A percentile compares a stretch with the other conserved stretches of the same genome.
These are phyloP conservation scores for Penicillium lagena DNA, from an alignment of 495 filamentous ascomycete species.

Conservation along the genomic window DNA sequence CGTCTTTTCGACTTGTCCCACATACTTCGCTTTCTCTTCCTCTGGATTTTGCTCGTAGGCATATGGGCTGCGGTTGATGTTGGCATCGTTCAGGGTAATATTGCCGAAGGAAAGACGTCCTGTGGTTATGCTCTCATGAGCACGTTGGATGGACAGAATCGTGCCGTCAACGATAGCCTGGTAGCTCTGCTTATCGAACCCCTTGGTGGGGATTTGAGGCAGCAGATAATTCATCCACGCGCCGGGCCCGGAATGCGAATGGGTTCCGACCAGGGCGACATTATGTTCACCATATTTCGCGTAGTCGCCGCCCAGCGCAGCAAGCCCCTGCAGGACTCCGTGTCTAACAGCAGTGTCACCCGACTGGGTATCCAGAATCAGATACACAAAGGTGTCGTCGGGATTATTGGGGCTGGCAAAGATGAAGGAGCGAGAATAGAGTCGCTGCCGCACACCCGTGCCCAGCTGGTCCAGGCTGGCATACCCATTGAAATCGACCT, in stretches of 20 bases:
- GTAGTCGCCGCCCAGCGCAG: constrained; percentile 60
- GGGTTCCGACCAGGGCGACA: constrained; percentile 85
- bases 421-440: constrained; percentile 90
- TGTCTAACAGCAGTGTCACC: constrained; percentile 88
- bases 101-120: constrained; percentile 69
- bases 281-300: constrained; percentile 74
- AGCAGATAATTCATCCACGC: constrained; percentile 96
- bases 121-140: constrained; percentile 66
- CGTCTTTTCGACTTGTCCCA: constrained; percentile 75
- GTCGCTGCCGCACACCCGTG: constrained; percentile 78
- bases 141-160: constrained; percentile 69
- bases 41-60: constrained; percentile 88
- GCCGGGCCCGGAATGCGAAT: constrained; percentile 87
- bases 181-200: constrained; percentile 86
- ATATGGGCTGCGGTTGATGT: constrained; percentile 85
- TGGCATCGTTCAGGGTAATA: constrained; percentile 72
- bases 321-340: constrained; percentile 71
- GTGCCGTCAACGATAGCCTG: constrained; percentile 86
- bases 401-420: constrained; percentile 62
- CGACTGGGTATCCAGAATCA: constrained; percentile 81
- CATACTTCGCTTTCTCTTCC: constrained; percentile 68
- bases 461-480: constrained; percentile 82
- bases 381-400: constrained; percentile 73
- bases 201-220: constrained; percentile 85
- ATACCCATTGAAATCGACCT: constrained; percentile 90